Conservation (phyloP, 2,329 filamentous ascomycete genomes). For the Diaporthe batatas region DNA sequence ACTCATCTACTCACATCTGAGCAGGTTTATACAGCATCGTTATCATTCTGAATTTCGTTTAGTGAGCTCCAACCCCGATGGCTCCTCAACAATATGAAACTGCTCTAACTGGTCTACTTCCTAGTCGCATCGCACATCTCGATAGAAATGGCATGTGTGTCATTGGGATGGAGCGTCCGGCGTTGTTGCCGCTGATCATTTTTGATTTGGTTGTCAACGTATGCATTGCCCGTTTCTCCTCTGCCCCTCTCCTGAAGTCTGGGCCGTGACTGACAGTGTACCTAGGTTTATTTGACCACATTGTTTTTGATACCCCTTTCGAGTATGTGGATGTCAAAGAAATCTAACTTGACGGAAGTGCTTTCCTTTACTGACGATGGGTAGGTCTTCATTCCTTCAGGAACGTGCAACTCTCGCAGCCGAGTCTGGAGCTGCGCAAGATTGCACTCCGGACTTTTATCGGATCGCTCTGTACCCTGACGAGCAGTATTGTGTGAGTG, state of each 20-base stretch:
- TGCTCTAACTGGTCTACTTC: not conserved
- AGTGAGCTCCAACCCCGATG: conserved; percentile 56
- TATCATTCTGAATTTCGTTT: conserved; percentile 71
- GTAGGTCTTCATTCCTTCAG: conserved; percentile 69
- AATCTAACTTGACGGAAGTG: too few relatives aligned
- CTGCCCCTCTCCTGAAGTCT: fast-evolving
- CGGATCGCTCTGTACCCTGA: conserved; percentile 68
- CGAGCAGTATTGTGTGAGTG: conserved; percentile 69
- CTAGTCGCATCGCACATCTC: conserved; percentile 69
- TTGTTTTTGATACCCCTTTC: conserved; percentile 73
- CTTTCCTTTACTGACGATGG: fast-evolving
- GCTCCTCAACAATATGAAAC: not conserved
- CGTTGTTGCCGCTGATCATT: conserved; percentile 72
- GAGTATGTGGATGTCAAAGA: conserved; percentile 54
- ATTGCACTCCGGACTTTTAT: conserved; percentile 71
- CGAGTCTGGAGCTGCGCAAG: conserved; percentile 60
- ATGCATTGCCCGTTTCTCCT: conserved; percentile 11
- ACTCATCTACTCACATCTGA: conserved; percentile 48
- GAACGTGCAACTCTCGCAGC: conserved; percentile 56
- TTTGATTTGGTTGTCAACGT: conserved; percentile 73
- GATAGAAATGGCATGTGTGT: conserved; percentile 66
- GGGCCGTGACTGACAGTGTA: not conserved
- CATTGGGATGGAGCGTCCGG: conserved; percentile 71
- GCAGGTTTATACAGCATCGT: conserved; percentile 60
- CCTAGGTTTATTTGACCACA: conserved; percentile 68